Evolutionary conservation across 2,329 filamentous ascomycete species (phyloP), one percentile per base, ranked within the genome.

Genomic region (Aspergillus unguis): DNA sequence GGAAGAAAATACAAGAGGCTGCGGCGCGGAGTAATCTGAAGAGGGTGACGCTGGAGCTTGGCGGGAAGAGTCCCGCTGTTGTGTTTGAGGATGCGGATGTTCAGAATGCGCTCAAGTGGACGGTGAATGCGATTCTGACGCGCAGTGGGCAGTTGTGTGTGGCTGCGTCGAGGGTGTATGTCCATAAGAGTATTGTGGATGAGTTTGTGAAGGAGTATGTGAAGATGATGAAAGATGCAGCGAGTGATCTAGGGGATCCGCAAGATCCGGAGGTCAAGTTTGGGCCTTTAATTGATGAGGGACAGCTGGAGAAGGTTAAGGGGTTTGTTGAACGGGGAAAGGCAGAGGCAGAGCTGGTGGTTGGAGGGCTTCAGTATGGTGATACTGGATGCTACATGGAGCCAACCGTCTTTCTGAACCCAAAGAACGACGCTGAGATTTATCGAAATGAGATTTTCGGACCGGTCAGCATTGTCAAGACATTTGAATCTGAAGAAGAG

Each of bases 251-350:
- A 75, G 94, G 92, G 80, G 80, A 85, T 78, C 90, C 90, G 59
- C 92, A 94, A 80, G 77, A 81, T 63, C 70, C 80, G 61, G 81
- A 87, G 58, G 92, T 88, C 61, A 92, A 92, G 87, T 89, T 94
- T 75, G 90, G 90, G 47, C 90, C 90, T 36, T 90, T 94, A 76
- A 86, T 94, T 67, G 90, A 86, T 61, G 80, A 94, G 75, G 77
- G 90, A 48, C 90, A 95, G 75, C 94, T 87, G 67, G 88, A 94
- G 77, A 86, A 88, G 62, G 90, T 95, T 76, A 92, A 94, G 88
- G 80, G 76, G 64, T 85, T 85, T 75, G 87, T 87, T 64, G 75
- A 94, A 71, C 77, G 25, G 25, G 29, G 25, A 42, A 10, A 29
- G 25, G 33, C 25, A n/a, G n/a, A 17, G n/a, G 23, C 82, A 92